These are phyloP conservation scores for Dictyostelium firmibasis DNA, from an alignment of 78 protist species.

Conservation along the genomic window DNA sequence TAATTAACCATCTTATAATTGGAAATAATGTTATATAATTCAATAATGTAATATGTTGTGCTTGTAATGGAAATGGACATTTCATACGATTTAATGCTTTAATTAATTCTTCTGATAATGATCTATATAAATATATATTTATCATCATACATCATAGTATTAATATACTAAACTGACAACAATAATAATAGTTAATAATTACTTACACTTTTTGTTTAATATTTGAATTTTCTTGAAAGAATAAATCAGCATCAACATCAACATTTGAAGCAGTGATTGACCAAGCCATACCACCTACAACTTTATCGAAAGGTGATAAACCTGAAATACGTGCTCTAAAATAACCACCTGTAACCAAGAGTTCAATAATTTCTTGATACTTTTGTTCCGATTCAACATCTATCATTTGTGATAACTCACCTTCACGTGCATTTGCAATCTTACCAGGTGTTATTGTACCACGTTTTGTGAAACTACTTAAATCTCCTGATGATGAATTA, in stretches of 20 bases:
- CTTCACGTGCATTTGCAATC: slow-evolving; percentile 76
- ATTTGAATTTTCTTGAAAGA: slow-evolving; percentile 91
- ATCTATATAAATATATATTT: too few species aligned
- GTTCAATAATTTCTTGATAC: slow-evolving; percentile 84
- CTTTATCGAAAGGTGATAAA: slow-evolving; percentile 93
- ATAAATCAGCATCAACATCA: slow-evolving; percentile 91
- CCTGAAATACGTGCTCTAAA: slow-evolving; percentile 93
- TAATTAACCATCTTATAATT: slow-evolving; percentile 96
- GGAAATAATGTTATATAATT: slow-evolving; percentile 88
- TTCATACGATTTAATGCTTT: slow-evolving; percentile 89
- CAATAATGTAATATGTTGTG: slow-evolving; percentile 94
- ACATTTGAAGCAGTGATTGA: slow-evolving; percentile 84
- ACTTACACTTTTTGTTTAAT: slow-evolving; percentile 85
- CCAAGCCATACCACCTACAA: slow-evolving; percentile 97
- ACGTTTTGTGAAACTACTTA: slow-evolving; percentile 63
- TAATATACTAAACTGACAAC: too few species aligned
- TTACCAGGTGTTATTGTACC: slow-evolving; percentile 54
- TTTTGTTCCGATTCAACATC: slow-evolving; percentile 73
- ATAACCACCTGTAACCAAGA: slow-evolving; percentile 97
- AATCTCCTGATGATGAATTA: slow-evolving; percentile 1
- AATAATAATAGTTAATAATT: not conserved
- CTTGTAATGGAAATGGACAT: slow-evolving; percentile 90
- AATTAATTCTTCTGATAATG: slow-evolving; percentile 88
- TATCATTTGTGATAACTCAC: slow-evolving; percentile 66
- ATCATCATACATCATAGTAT: too few species aligned